Conservation (phyloP, 345 rosid genomes). For the Ceriops decandra region DNA sequence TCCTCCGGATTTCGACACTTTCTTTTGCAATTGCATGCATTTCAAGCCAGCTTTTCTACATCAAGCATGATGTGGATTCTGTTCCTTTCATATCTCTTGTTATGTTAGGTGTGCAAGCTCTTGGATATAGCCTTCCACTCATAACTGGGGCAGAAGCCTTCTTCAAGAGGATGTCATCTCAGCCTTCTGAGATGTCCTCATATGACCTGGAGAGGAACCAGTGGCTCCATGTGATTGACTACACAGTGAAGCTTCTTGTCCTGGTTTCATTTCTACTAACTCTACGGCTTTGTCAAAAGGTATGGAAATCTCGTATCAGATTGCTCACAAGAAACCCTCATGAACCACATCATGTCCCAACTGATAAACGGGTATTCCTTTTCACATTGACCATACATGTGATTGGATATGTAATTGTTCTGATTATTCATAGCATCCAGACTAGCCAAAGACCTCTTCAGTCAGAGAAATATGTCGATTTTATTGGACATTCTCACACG, state of each 20-base stretch:
- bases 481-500: constrained; percentile 25
- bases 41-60: constrained; percentile 57
- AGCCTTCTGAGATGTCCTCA: constrained; percentile 42
- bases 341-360: constrained; percentile 61
- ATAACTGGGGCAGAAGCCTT: constrained; percentile 85
- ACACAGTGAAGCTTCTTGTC: constrained; percentile 71
- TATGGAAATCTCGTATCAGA: constrained; percentile 73
- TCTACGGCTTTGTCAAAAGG: constrained; percentile 76
- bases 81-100: constrained; percentile 69
- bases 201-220: constrained; percentile 57
- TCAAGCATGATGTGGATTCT: constrained; percentile 39
- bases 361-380: constrained; percentile 55
- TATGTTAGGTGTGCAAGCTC: constrained; percentile 82
- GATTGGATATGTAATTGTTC: constrained; percentile 48
- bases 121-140: constrained; percentile 74
- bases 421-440: constrained; percentile 46
- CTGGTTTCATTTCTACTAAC: constrained; percentile 64
- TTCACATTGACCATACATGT: constrained; percentile 44
- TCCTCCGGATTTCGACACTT: constrained; percentile 63
- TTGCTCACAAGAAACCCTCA: constrained; percentile 42
- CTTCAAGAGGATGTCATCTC: constrained; percentile 50
- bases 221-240: constrained; percentile 65
- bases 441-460: constrained; percentile 24
- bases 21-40: constrained; percentile 69
- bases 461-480: constrained; percentile 26